Base-by-base conservation (phyloP, 179 eudicot species). In the Gypsophila paniculata region DNA sequence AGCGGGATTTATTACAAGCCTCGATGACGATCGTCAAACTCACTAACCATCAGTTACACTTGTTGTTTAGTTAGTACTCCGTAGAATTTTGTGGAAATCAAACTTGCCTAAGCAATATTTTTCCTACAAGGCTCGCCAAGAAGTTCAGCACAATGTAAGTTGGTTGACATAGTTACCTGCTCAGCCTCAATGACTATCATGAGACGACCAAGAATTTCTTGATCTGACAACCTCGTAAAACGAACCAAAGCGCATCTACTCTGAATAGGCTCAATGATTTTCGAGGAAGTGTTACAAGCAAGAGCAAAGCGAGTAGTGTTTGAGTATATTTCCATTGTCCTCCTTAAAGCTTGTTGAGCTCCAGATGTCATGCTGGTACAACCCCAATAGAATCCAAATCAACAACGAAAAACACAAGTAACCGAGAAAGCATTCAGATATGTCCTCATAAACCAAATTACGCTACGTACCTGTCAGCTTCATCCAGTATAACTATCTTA, bases 191-290 rank as follows among this genome's bases (percentile, higher is more conserved):
- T 86, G 63, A 93, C 91, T 42, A 88, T 80, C 93, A 91, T 89
- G 69, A 93, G 91, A 77, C 97, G 96, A 17, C 96, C 90, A 75
- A 93, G 97, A 61, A 93, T 93, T 81, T 93, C 98, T 80, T 93
- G 89, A 82, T 93, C 97, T 34, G 97, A 91, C 77, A 93, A 80
- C 79, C 98, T 91, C 63, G 97, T 49, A 82, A 86, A 93, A 38
- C 98, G 86, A 39, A 93, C 98, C 80, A 93, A 85, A 46, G 98
- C 98, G 86, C 98, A 91, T 84, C 98, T 82, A 91, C 98, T 93
- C 78, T 93, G 98, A 65, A 93, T 93, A 65, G 98, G 98, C 82
- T 93, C 98, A 55, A 93, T 93, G 62, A 91, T 85, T 74, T 91
- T 91, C 19, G 97, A 87, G 34, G 97, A 91, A 49, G 85, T 89